phyloP scores from a whole-genome alignment of 345 rosid species.

The Sonneratia caseolaris region DNA sequence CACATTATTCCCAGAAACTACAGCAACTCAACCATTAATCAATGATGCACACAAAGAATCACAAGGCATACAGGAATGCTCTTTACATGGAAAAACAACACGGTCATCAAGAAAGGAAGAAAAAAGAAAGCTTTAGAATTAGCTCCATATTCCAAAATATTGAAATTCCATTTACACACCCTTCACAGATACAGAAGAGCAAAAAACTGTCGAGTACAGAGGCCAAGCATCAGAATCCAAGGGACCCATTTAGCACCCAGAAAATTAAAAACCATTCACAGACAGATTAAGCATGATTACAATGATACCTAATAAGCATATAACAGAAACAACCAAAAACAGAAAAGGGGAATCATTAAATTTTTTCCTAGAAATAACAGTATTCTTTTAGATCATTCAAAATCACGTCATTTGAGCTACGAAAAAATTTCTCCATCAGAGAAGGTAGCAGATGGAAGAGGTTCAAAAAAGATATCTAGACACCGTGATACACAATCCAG shows the following conservation, averaged over 20 bases:
- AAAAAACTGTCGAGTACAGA: constrained; percentile 30
- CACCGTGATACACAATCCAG: not conserved
- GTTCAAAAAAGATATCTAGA: not conserved
- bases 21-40: not conserved
- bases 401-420: constrained; percentile 19
- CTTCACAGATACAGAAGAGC: constrained; percentile 28
- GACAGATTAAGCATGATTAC: constrained; percentile 15
- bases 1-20: not conserved
- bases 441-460: constrained; percentile 1
- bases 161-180: constrained; percentile 48
- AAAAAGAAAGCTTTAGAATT: constrained; percentile 11
- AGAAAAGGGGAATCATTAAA: constrained; percentile 7
- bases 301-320: constrained; percentile 4
- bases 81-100: constrained; percentile 46
- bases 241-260: constrained; percentile 15
- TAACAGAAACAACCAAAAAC: constrained; percentile 11
- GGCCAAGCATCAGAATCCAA: constrained; percentile 47
- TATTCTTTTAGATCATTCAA: constrained; percentile 22
- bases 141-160: constrained; percentile 21
- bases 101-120: constrained; percentile 21
- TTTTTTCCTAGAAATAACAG: constrained; percentile 20
- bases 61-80: constrained; percentile 27
- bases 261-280: constrained; percentile 6
- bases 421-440: constrained; percentile 23
- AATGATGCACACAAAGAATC: constrained; percentile 15